These are phyloP conservation scores for Gomphus sp. DNA, from an alignment of 1,284 basidiomycete genomes.

Conservation along the genomic window DNA sequence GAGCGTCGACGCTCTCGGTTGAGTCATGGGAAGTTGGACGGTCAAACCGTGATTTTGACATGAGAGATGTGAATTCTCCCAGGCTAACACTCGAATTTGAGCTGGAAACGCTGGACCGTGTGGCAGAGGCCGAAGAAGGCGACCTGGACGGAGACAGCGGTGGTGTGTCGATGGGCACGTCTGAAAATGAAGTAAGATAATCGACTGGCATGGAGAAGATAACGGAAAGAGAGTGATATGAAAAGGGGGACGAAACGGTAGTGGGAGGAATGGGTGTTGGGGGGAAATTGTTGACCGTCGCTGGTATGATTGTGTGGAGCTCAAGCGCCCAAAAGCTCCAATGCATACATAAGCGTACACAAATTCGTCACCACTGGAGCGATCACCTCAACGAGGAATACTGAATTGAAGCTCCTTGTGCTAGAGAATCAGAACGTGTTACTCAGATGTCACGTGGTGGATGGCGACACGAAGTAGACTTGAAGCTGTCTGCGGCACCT, in stretches of 20 bases:
- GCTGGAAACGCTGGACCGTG: conserved; percentile 3
- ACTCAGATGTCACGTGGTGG: too few relatives aligned
- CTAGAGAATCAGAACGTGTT: too few relatives aligned
- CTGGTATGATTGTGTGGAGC: conserved; percentile 1
- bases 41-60: not conserved
- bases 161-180: not conserved
- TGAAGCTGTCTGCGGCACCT: too few relatives aligned
- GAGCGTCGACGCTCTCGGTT: not conserved
- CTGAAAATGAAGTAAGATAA: not conserved
- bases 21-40: not conserved
- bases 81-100: not conserved
- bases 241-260: not conserved
- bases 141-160: conserved; percentile 4
- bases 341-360: not conserved
- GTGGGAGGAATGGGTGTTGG: not conserved
- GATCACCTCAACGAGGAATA: not conserved
- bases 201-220: not conserved
- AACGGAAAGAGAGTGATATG: not conserved
- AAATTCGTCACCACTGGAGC: not conserved
- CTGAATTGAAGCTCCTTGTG: too few relatives aligned
- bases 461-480: too few relatives aligned
- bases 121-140: conserved; percentile 1
- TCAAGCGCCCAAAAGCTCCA: conserved; percentile 7
- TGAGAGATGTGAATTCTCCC: not conserved
- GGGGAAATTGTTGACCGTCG: not conserved